Evolutionary conservation across 495 filamentous ascomycete species (phyloP).

Genomic region (Tuber aestivum): DNA sequence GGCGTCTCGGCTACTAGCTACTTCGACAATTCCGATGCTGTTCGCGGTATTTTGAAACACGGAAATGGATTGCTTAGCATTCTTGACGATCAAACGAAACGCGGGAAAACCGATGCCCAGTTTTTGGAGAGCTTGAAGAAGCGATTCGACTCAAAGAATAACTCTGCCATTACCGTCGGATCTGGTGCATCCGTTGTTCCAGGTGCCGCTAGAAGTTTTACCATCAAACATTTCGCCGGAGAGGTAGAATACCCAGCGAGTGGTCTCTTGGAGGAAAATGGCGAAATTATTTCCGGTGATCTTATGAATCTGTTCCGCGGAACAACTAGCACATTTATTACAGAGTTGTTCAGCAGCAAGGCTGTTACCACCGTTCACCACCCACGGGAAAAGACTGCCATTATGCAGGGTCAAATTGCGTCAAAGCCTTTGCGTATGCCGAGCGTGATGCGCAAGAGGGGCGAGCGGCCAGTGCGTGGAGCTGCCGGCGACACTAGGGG

Average conservation of each 20-base stretch:
- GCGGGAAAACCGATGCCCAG: constrained; percentile 79
- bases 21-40: constrained; percentile 93
- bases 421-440: constrained; percentile 88
- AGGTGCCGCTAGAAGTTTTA: constrained; percentile 66
- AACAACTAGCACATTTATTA: constrained; percentile 79
- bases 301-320: constrained; percentile 89
- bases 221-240: constrained; percentile 88
- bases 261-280: constrained; percentile 86
- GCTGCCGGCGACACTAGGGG: constrained; percentile 38
- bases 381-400: constrained; percentile 78
- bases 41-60: constrained; percentile 80
- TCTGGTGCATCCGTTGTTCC: constrained; percentile 61
- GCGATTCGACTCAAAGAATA: constrained; percentile 87
- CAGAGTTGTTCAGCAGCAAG: constrained; percentile 86
- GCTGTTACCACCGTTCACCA: constrained; percentile 84
- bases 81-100: constrained; percentile 86
- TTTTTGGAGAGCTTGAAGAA: constrained; percentile 83
- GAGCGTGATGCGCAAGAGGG: constrained; percentile 76
- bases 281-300: constrained; percentile 90
- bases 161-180: constrained; percentile 70
- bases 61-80: constrained; percentile 91
- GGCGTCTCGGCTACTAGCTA: constrained; percentile 84
- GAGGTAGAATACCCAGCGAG: constrained; percentile 90
- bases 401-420: constrained; percentile 94
- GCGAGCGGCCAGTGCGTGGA: constrained; percentile 49